These are phyloP conservation scores for Oryza brachyantha DNA, from an alignment of 176 grass and related monocot genomes.

Conservation along the genomic window DNA sequence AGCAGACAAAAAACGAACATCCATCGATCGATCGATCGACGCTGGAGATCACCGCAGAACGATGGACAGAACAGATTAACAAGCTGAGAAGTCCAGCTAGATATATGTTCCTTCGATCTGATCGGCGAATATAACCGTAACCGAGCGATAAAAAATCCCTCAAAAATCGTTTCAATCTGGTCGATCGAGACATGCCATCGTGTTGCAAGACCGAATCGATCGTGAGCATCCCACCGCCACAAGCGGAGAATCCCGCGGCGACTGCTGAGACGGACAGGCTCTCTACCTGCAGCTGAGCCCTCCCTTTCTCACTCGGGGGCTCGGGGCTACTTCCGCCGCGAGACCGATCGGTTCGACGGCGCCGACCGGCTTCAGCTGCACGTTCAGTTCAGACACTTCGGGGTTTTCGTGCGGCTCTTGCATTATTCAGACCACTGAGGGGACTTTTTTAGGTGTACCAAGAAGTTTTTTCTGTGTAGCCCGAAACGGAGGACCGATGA, in stretches of 20 bases:
- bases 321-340: not conserved
- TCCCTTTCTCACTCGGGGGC: not conserved
- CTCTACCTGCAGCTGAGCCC: constrained; percentile 13
- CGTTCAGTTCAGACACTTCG: not conserved
- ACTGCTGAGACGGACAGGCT: constrained; percentile 22
- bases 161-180: not conserved
- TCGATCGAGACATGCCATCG: constrained; percentile 15
- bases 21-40: not conserved
- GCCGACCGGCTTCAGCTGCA: not conserved
- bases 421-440: not conserved
- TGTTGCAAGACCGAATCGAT: not conserved
- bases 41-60: not conserved
- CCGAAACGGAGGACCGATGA: not conserved
- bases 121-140: not conserved
- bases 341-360: not conserved
- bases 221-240: not conserved
- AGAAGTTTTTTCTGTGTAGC: not conserved
- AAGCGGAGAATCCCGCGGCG: not conserved
- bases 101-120: not conserved
- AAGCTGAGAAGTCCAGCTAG: not conserved
- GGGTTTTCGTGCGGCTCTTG: not conserved
- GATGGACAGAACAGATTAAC: not conserved
- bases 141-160: not conserved
- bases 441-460: not conserved
- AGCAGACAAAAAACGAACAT: not conserved